A percentile compares a stretch with the other conserved stretches of the same genome.
These are phyloP conservation scores for Mycena leptocephala DNA, from an alignment of 768 basidiomycete genomes.

Conservation along the genomic window DNA sequence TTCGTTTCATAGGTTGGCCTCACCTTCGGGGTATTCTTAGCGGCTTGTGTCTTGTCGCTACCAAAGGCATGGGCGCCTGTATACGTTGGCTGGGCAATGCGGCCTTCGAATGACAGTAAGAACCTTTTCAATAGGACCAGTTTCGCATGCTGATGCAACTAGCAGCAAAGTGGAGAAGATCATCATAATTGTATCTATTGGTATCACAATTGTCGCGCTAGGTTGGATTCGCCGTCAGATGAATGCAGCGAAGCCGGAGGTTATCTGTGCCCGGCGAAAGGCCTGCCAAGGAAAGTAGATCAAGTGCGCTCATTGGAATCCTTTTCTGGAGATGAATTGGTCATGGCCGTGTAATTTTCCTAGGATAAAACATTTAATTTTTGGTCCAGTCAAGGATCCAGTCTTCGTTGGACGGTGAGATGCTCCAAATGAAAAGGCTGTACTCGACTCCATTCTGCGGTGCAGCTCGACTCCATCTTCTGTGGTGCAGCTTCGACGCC, in stretches of 20 bases:
- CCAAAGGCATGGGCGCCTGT: conserved; percentile 13
- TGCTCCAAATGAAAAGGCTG: no score
- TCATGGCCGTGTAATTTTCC: no score
- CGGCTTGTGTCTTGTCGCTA: conserved; percentile 4
- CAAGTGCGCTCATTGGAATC: no score
- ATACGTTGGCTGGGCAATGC: conserved; percentile 18
- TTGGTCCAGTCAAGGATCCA: no score
- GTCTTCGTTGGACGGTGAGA: no score
- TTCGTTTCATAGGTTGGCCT: no score
- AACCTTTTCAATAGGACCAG: not conserved
- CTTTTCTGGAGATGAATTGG: no score
- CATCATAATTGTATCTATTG: not conserved
- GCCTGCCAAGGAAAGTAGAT: not conserved
- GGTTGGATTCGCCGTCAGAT: conserved; percentile 12
- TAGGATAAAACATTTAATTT: no score
- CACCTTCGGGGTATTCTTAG: conserved; percentile 10
- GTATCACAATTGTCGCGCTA: not conserved
- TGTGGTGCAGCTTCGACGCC: no score
- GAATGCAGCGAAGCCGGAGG: not conserved
- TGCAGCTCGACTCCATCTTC: no score
- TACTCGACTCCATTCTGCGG: no score
- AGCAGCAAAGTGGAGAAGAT: conserved; percentile 19
- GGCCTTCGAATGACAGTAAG: conserved; percentile 4
- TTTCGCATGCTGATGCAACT: not conserved
- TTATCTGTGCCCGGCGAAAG: conserved; percentile 8